Conservation (phyloP, 2,329 filamentous ascomycete species). For the Furcasterigmium sp. region DNA sequence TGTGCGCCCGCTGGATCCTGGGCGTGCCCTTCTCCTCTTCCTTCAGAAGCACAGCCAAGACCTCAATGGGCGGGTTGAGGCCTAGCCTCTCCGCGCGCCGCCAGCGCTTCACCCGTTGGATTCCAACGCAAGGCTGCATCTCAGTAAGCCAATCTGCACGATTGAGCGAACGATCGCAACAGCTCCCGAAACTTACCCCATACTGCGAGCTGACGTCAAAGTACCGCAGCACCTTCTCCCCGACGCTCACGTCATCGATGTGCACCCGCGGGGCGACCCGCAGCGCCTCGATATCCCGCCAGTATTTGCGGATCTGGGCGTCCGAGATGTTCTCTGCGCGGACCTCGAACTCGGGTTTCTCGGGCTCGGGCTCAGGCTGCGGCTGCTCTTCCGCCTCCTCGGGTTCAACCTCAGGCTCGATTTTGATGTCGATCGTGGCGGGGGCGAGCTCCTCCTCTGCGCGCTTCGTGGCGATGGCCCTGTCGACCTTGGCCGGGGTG, state of each 20-base stretch:
- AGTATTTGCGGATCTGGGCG: constrained; percentile 70
- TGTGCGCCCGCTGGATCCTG: constrained; percentile 61
- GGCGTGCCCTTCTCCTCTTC: constrained; percentile 55
- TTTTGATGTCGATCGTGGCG: constrained; percentile 14
- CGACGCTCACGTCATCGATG: constrained; percentile 63
- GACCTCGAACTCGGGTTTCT: constrained; percentile 47
- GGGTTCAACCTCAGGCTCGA: constrained; percentile 15
- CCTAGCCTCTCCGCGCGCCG: constrained; percentile 76
- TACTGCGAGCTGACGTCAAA: constrained; percentile 91
- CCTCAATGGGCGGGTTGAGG: constrained; percentile 83
- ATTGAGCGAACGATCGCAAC: constrained; percentile 86
- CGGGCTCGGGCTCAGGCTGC: constrained; percentile 12
- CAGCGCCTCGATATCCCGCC: constrained; percentile 65
- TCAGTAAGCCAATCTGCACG: constrained; percentile 60
- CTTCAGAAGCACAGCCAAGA: constrained; percentile 76
- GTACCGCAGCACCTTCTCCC: constrained; percentile 84
- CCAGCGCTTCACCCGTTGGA: constrained; percentile 78
- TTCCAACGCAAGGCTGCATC: constrained; percentile 78
- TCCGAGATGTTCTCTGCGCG: constrained; percentile 61
- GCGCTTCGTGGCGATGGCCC: constrained; percentile 14
- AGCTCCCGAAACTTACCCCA: constrained; percentile 85
- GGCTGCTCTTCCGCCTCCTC: constrained; percentile 21
- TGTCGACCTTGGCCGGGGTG: constrained; percentile 16
- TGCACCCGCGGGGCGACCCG: constrained; percentile 69
- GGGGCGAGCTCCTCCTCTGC: constrained; percentile 12